Percentiles rank a stretch among this genome's conserved stretches.
phyloP scores from a whole-genome alignment of 2,329 filamentous ascomycete species.

The Xylariaceae sp. region DNA sequence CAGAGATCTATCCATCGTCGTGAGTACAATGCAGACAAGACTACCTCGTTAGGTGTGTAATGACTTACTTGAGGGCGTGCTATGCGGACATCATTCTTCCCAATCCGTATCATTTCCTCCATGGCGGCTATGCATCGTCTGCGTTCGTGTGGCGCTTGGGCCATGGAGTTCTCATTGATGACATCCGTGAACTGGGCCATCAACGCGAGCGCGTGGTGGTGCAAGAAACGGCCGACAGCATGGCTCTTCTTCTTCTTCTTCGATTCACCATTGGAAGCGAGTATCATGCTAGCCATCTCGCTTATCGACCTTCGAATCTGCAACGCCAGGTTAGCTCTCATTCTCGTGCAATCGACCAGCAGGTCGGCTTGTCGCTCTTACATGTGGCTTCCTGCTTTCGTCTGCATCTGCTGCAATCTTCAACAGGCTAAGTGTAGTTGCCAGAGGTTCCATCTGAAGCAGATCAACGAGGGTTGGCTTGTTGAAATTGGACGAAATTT shows the following conservation, averaged over 20 bases:
- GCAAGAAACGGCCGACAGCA: conserved; percentile 67
- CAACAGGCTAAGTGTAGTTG: conserved; percentile 74
- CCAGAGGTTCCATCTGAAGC: conserved; percentile 68
- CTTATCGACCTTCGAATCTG: conserved; percentile 45
- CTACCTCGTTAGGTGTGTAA: conserved; percentile 37
- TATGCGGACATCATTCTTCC: conserved; percentile 65
- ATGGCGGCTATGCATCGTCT: conserved; percentile 74
- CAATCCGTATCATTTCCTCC: conserved; percentile 78
- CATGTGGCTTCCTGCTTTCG: conserved; percentile 49
- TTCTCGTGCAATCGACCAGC: conserved; percentile 8
- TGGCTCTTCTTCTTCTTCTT: conserved; percentile 51
- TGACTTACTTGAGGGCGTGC: conserved; percentile 72
- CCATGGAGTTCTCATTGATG: conserved; percentile 61
- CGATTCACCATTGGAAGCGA: conserved; percentile 36
- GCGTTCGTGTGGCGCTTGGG: conserved; percentile 60
- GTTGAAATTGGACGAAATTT: conserved; percentile 66
- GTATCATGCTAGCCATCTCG: conserved; percentile 39
- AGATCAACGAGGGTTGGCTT: conserved; percentile 61
- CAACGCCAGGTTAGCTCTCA: conserved; percentile 27
- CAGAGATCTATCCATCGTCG: conserved; percentile 61
- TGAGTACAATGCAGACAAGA: conserved; percentile 70
- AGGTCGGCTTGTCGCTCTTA: conserved; percentile 35
- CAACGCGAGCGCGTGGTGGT: conserved; percentile 78
- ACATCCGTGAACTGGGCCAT: conserved; percentile 75
- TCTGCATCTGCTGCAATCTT: conserved; percentile 69